Evolutionary conservation across 352 stramenopile species (phyloP).

Genomic region (Thraustochytrium striatum): DNA sequence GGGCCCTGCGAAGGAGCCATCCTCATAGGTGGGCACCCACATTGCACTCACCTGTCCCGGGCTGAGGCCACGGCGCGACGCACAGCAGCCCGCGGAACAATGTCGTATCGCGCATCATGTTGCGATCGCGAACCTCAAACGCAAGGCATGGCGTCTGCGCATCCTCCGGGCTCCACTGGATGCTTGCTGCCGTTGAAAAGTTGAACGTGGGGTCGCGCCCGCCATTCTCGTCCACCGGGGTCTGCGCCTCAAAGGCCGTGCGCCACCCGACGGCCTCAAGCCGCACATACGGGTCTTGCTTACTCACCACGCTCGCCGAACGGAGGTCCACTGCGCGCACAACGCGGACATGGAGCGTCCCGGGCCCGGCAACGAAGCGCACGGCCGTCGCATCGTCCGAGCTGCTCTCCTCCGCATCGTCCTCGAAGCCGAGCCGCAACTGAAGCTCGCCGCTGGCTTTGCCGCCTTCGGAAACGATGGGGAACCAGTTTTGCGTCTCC

Average conservation of each 20-base stretch:
- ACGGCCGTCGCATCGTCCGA: background rate
- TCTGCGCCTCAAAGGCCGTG: constrained; percentile 19
- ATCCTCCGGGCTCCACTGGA: constrained; percentile 19
- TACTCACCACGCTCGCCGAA: background rate
- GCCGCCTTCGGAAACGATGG: background rate
- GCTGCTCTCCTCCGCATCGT: background rate
- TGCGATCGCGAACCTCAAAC: background rate
- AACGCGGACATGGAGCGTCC: constrained; percentile 27
- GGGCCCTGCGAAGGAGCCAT: background rate
- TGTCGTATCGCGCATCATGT: background rate
- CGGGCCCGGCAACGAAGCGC: background rate
- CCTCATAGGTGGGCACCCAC: constrained; percentile 15
- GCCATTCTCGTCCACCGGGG: constrained; percentile 8
- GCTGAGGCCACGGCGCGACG: constrained; percentile 18
- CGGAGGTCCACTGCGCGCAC: background rate
- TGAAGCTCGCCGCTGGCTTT: constrained; percentile 1
- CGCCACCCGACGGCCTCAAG: constrained; percentile 24
- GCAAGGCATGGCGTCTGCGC: background rate
- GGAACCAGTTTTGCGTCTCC: constrained; percentile 2
- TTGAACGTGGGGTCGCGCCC: background rate
- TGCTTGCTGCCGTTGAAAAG: background rate
- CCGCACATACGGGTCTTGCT: constrained; percentile 29
- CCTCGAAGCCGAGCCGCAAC: background rate
- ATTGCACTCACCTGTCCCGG: background rate
- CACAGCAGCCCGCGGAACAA: background rate